phyloP scores from a whole-genome alignment of 2,329 filamentous ascomycete species.

The Ophiostoma angusticollis region DNA sequence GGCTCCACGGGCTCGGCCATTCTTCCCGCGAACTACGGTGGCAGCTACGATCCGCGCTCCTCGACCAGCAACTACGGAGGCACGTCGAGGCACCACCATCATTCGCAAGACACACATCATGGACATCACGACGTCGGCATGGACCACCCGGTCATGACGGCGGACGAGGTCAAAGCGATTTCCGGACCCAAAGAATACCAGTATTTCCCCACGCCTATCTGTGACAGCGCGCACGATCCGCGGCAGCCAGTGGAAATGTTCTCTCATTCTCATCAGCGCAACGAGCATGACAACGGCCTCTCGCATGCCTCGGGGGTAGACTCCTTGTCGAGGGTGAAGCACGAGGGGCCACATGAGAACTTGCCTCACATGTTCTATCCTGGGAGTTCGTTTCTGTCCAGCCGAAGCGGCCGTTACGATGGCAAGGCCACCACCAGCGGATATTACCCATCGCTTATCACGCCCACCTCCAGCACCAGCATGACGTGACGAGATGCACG shows the following conservation, averaged over 20 bases:
- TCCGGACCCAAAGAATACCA: slow-evolving; percentile 38
- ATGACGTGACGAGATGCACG: slow-evolving; percentile 21
- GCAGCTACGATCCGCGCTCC: slow-evolving; percentile 27
- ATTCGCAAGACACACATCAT: slow-evolving; percentile 11
- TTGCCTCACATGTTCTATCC: slow-evolving; percentile 36
- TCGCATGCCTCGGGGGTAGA: slow-evolving; percentile 17
- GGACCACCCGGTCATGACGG: slow-evolving; percentile 35
- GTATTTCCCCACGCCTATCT: slow-evolving; percentile 40
- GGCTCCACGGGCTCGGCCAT: slow-evolving; percentile 25
- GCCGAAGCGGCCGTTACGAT: slow-evolving; percentile 38
- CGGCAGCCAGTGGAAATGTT: slow-evolving; percentile 38
- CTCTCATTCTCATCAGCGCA: slow-evolving; percentile 21
- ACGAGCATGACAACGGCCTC: slow-evolving; percentile 21
- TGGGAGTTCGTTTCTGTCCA: slow-evolving; percentile 26
- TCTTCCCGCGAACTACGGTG: slow-evolving; percentile 26
- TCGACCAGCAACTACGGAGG: slow-evolving; percentile 29
- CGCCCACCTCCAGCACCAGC: slow-evolving; percentile 33
- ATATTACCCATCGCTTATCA: slow-evolving; percentile 39
- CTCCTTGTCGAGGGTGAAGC: slow-evolving; percentile 32
- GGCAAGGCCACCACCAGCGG: slow-evolving; percentile 38
- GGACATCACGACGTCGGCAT: slow-evolving; percentile 34
- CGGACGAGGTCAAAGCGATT: slow-evolving; percentile 39
- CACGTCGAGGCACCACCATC: slow-evolving; percentile 26
- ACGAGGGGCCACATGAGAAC: slow-evolving; percentile 30
- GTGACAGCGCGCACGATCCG: slow-evolving; percentile 33